phyloP scores from a whole-genome alignment of 1,139 yeast species.

The Blastobotrys persicus region DNA sequence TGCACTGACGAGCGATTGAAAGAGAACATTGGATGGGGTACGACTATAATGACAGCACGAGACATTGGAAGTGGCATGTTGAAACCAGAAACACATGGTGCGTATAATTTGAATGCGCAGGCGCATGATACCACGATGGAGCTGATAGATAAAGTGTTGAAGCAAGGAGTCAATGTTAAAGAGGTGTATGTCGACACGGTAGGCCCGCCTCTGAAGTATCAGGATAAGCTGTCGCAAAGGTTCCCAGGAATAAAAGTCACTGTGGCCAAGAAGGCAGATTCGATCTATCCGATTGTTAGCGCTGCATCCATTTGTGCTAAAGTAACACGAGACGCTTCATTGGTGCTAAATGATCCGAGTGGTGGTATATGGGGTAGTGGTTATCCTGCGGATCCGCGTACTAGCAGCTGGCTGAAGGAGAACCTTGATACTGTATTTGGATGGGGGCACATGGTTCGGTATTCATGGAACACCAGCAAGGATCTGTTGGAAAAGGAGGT shows the following conservation, averaged over 20 bases:
- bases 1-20: conserved; percentile 47
- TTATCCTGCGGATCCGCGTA: conserved; percentile 89
- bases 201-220: conserved; percentile 88
- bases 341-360: conserved; percentile 42
- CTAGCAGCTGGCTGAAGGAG: conserved; percentile 65
- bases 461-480: conserved; percentile 92
- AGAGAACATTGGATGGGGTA: conserved; percentile 79
- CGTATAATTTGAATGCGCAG: conserved; percentile 84
- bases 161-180: conserved; percentile 58
- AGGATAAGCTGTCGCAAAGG: conserved; percentile 60
- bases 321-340: conserved; percentile 81
- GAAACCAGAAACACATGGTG: conserved; percentile 50
- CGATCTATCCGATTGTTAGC: conserved; percentile 89
- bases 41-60: conserved; percentile 78
- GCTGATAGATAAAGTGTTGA: conserved; percentile 61
- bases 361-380: conserved; percentile 72
- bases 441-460: conserved; percentile 77
- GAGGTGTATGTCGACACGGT: conserved; percentile 92
- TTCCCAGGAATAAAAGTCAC: conserved; percentile 70
- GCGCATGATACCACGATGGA: conserved; percentile 93
- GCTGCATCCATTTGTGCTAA: conserved; percentile 97
- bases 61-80: conserved; percentile 92
- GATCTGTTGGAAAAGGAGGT: conserved; percentile 58
- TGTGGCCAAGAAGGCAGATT: conserved; percentile 95
- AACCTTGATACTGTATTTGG: conserved; percentile 76